Percentiles rank a stretch among this genome's conserved stretches.
Conservation (phyloP, 768 basidiomycete genomes). For the Trametes elegans region DNA sequence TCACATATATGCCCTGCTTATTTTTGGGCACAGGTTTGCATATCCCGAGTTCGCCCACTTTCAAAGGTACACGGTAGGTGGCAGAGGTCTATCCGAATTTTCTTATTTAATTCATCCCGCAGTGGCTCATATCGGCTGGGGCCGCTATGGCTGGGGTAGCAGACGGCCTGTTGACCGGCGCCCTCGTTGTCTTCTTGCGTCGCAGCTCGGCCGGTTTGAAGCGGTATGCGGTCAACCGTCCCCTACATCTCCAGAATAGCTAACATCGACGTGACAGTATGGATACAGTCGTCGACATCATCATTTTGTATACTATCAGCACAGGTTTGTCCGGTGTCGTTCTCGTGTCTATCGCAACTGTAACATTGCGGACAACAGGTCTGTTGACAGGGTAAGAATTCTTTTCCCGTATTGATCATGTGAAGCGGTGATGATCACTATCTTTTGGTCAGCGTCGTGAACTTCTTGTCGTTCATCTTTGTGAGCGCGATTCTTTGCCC, state of each 20-base stretch:
- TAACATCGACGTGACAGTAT: background rate
- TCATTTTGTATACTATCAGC: constrained; percentile 1
- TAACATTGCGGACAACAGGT: background rate
- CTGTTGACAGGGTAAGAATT: background rate
- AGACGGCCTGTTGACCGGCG: background rate
- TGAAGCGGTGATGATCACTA: background rate
- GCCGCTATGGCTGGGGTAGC: constrained; percentile 3
- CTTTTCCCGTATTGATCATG: background rate
- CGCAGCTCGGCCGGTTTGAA: constrained; percentile 1
- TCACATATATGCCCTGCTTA: background rate
- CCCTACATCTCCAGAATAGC: background rate
- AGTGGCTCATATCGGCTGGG: constrained; percentile 9
- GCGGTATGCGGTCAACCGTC: background rate
- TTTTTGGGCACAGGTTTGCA: background rate
- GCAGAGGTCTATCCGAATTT: no score
- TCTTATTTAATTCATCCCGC: background rate
- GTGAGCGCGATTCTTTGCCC: background rate
- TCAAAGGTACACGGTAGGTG: background rate
- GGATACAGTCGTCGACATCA: constrained; percentile 3
- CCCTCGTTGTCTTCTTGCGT: background rate
- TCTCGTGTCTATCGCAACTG: no score
- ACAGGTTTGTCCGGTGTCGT: background rate
- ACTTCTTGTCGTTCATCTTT: constrained; percentile 4
- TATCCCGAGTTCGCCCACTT: background rate
- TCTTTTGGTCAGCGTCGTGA: background rate